Base-by-base conservation (phyloP, 768 basidiomycete species). In the Omphalotus guepiniiformis region DNA sequence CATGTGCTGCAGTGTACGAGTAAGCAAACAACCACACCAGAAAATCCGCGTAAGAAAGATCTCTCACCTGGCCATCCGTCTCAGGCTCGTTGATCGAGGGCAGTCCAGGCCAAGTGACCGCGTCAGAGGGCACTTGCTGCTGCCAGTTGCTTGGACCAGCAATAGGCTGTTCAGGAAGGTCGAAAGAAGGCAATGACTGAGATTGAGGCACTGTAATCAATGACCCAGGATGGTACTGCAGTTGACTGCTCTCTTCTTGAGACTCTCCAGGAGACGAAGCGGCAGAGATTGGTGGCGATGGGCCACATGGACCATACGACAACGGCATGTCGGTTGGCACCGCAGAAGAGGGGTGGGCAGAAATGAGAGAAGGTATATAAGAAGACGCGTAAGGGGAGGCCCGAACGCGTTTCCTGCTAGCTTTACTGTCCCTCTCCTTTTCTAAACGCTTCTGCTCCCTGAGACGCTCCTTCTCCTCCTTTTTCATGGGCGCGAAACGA, bases 401-500 rank as follows among this genome's bases (percentile, higher is more conserved):
- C 8, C 36, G 50, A 25, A 47, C 39, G 38, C 30, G 55, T 58
- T 55, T 59, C 52, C 49, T 54, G 29, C 59, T 50, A 18, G 52
- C 59, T 6, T 63, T 60, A 25, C 56, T 59, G 23, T 63, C n/a
- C n/a, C n/a, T 62, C 43, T 74, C 72, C 39, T 68, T 71, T 42
- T 68, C 66, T 52, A 64, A 59, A 46, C 68, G 74, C 49, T 67
- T 67, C 27, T 68, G 65, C 43, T 68, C 71, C 21, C 65, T 63
- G 4, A 69, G 45, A 13, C 70, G 68, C 32, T 64, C 65, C 53
- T 74, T 79, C 38, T 73, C 68, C 39, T 76, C 76, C 56, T 72
- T 78, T 59, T 72, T 82, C 59, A 70, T 66, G 0, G 83, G 83
- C 41, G 67, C 65, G 49, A 77, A 85, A 16, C 75, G 73, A 56